Evolutionary conservation across 2,329 filamentous ascomycete genomes (phyloP).

Genomic region (Colletotrichum musicola): DNA sequence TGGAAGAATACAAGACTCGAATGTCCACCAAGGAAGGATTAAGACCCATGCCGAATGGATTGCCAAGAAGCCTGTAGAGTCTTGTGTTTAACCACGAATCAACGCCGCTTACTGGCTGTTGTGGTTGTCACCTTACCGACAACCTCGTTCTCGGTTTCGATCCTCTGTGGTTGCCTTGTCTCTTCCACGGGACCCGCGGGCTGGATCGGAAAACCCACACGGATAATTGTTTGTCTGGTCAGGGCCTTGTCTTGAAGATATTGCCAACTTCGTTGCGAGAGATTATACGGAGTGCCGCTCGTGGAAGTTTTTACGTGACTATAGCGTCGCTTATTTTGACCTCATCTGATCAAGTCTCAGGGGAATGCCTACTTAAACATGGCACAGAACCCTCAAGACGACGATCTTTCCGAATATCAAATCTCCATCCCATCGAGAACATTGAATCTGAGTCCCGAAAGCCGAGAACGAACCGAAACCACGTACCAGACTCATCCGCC

Average conservation of each 20-base stretch:
- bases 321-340: background rate
- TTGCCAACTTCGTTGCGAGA: background rate
- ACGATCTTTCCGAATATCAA: background rate
- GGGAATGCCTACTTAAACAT: background rate
- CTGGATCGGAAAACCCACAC: background rate
- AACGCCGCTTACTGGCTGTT: background rate
- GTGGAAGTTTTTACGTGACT: too few species aligned
- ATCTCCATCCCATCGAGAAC: background rate
- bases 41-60: background rate
- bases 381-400: background rate
- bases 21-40: background rate
- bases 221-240: background rate
- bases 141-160: background rate
- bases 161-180: background rate
- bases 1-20: slow-evolving; percentile 1
- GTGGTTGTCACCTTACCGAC: background rate
- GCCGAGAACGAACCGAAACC: too few species aligned
- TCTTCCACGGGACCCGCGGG: slow-evolving; percentile 1
- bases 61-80: background rate
- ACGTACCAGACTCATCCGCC: background rate
- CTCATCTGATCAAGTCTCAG: background rate
- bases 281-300: too few species aligned
- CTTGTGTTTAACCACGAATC: slow-evolving; percentile 18
- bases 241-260: background rate
- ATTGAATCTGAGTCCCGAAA: too few species aligned